These are phyloP conservation scores for Leccinellum luteum DNA, from an alignment of 768 basidiomycete species.

Conservation along the genomic window DNA sequence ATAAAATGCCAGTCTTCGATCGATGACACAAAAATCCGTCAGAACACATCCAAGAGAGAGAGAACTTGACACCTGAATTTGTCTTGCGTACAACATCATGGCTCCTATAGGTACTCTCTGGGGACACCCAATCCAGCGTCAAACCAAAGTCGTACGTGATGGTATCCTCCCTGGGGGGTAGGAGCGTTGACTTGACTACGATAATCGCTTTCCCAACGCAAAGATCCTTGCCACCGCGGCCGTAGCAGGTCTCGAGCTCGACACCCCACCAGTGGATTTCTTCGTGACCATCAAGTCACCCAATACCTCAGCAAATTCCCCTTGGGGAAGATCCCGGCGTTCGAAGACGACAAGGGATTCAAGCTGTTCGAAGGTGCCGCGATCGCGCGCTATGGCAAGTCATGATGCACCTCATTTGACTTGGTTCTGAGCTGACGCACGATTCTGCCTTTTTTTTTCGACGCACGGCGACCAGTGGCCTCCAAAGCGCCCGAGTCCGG, in stretches of 20 bases:
- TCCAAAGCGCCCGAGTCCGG: constrained; percentile 26
- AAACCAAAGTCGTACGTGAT: constrained; percentile 27
- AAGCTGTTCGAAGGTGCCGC: constrained; percentile 27
- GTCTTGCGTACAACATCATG: constrained; percentile 20
- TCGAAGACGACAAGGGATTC: constrained; percentile 24
- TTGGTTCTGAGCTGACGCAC: not conserved
- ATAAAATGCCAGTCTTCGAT: constrained; percentile 9
- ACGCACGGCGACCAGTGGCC: constrained; percentile 22
- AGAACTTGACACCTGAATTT: not conserved
- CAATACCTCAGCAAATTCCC: constrained; percentile 30
- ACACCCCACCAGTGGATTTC: constrained; percentile 22
- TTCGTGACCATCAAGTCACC: constrained; percentile 24
- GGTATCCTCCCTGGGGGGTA: not conserved
- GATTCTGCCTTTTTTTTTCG: not conserved
- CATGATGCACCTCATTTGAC: not conserved
- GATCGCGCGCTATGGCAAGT: constrained; percentile 29
- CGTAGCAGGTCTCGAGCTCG: constrained; percentile 25
- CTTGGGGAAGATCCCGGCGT: constrained; percentile 27
- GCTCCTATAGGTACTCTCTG: constrained; percentile 26
- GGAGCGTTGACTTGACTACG: not conserved
- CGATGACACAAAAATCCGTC: not conserved
- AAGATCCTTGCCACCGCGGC: constrained; percentile 27
- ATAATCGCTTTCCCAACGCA: not conserved
- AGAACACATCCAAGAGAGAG: not conserved
- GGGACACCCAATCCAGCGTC: constrained; percentile 24